Evolutionary conservation across 2,329 filamentous ascomycete species (phyloP), one percentile per base, ranked within the genome.

Genomic region (Fusarium albosuccineum): DNA sequence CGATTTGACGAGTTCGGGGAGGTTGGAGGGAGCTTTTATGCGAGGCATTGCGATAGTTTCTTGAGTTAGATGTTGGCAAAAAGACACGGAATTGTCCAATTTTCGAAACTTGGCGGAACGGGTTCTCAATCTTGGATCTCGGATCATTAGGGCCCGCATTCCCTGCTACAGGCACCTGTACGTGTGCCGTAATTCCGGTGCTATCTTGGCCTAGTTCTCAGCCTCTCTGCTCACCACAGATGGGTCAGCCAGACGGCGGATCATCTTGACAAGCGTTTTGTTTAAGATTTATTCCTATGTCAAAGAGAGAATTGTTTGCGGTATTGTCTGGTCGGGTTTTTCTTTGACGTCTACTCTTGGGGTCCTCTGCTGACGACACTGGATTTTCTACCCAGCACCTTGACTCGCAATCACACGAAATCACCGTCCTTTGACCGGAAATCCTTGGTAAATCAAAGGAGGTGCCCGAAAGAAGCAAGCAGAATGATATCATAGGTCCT

Each of bases 1-100:
- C 1, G 79, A 60, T 52, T 79, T 82, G 58, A 88, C 85, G 13
- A 88, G 81, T 3, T 81, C 79, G 1, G 85, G 85, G 1, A 89
- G 81, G 59, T 84, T 82, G 3, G 74, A 60, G 0, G 85, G 85
- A 1, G 77, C 79, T 40, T 76, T 80, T 45, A 82, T 68, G 5
- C 76, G 77, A 29, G 77, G 63, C 81, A 85, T 84, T 42, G 11
- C 22, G 13, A 33, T 8, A 33, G 7, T 33, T 30, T 44, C 16
- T 40, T 36, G 29, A 55, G 53, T 44, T 54, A 30, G 34, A n/a
- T 9, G 5, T 34, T 14, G 22, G 22, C 13, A 41, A 17, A 17
- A 41, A 22, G 17, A 41, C 4, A 17, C 22, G n/a, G 16, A 22
- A 22, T 33, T 33, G 30, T 33, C 30, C 30, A 37, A n/a, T 37